These are phyloP conservation scores for Geotrichum klebahnii DNA, from an alignment of 1,139 yeast genomes.

Conservation along the genomic window DNA sequence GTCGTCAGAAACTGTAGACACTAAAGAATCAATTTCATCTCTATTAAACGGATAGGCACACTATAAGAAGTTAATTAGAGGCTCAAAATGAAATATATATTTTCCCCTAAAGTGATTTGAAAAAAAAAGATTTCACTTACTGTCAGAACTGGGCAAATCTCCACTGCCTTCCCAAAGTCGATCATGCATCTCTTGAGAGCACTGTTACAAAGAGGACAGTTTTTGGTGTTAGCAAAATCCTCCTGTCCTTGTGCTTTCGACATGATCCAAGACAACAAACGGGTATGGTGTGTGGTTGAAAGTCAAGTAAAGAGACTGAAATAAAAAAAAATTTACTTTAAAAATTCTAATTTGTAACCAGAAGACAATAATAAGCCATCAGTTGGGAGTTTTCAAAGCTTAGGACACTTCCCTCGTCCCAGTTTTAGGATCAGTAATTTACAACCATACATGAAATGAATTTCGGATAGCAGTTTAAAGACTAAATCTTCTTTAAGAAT, in stretches of 20 bases:
- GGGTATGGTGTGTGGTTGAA: background rate
- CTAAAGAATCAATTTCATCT: conserved; percentile 17
- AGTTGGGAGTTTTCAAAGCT: background rate
- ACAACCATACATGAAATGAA: too few relatives aligned
- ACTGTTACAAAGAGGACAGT: conserved; percentile 36
- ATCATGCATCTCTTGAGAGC: conserved; percentile 37
- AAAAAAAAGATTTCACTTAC: conserved; percentile 16
- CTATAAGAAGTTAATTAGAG: conserved; percentile 11
- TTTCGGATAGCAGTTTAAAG: too few relatives aligned
- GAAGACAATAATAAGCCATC: background rate
- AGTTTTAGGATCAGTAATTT: background rate
- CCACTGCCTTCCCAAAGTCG: conserved; percentile 38
- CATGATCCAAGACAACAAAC: background rate
- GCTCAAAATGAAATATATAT: background rate
- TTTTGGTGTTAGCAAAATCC: background rate
- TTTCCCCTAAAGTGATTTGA: background rate
- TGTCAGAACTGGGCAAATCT: conserved; percentile 35
- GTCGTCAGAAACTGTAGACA: conserved; percentile 22
- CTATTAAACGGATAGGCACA: conserved; percentile 41
- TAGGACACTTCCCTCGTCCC: background rate
- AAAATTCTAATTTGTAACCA: too few relatives aligned
- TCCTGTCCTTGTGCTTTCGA: conserved; percentile 3
- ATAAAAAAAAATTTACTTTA: too few relatives aligned
- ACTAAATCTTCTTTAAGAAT: too few relatives aligned
- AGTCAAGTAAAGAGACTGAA: too few relatives aligned